Conservation (phyloP, 768 basidiomycete species). For the Russula dissimulans region DNA sequence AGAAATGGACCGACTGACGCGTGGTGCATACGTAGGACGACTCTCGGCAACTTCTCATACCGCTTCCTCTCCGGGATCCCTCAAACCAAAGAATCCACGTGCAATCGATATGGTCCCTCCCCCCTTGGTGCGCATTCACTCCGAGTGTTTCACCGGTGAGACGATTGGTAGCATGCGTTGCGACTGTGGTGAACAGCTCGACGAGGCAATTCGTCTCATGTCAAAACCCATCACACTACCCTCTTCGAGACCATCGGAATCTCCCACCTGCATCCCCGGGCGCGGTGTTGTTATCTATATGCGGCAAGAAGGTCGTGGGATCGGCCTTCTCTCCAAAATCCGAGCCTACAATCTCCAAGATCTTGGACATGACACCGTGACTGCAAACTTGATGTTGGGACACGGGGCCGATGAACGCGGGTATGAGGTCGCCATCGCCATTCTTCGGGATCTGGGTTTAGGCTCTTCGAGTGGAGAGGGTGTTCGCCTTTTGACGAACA, state of each 20-base stretch:
- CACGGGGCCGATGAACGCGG: constrained; percentile 90
- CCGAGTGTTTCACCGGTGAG: constrained; percentile 98
- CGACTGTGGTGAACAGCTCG: constrained; percentile 97
- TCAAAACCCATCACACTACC: constrained; percentile 54
- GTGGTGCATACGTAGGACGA: constrained; percentile 89
- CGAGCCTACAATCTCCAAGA: constrained; percentile 97
- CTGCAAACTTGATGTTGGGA: constrained; percentile 91
- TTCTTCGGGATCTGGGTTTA: constrained; percentile 79
- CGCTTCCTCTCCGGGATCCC: constrained; percentile 25
- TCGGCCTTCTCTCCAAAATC: constrained; percentile 91
- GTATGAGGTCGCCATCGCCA: constrained; percentile 87
- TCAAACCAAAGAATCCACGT: constrained; percentile 5
- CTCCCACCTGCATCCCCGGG: constrained; percentile 52
- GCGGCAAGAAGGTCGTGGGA: constrained; percentile 95
- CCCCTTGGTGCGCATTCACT: constrained; percentile 91
- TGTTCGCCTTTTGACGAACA: constrained; percentile 86
- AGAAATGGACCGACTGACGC: constrained; percentile 83
- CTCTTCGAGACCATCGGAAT: constrained; percentile 25
- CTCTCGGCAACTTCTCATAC: constrained; percentile 45
- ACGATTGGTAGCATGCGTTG: constrained; percentile 97
- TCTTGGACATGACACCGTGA: constrained; percentile 96
- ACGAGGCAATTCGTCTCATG: constrained; percentile 91
- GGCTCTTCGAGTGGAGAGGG: constrained; percentile 46
- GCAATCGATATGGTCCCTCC: constrained; percentile 38
- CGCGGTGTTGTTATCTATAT: constrained; percentile 92